Conservation (phyloP, 192 early-diverging fungal species). For the Helicostylum pulchrum region DNA sequence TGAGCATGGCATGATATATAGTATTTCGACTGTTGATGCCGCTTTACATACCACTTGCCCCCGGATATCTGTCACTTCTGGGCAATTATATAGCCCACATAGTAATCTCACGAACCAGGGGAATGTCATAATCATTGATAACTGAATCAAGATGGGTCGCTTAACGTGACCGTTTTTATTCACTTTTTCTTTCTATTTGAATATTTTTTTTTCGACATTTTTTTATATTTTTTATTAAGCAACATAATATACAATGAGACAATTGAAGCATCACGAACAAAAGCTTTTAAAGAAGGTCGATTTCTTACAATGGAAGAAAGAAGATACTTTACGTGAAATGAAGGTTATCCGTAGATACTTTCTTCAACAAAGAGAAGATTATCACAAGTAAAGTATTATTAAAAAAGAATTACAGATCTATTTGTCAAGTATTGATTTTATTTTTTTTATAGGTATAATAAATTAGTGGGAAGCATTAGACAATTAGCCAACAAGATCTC, state of each 20-base stretch:
- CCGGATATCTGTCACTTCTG: too few relatives aligned
- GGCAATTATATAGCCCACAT: too few relatives aligned
- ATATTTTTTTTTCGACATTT: not conserved
- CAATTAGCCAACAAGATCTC: conserved; percentile 82
- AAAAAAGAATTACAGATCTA: not conserved
- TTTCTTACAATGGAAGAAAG: conserved; percentile 90
- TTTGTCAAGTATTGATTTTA: not conserved
- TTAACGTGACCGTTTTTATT: too few relatives aligned
- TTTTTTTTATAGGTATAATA: conserved; percentile 64
- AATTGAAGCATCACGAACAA: conserved; percentile 92
- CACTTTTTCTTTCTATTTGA: too few relatives aligned
- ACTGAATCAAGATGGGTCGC: too few relatives aligned
- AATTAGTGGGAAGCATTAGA: conserved; percentile 74
- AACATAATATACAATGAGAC: conserved; percentile 43
- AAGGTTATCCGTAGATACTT: conserved; percentile 88
- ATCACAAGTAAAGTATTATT: conserved; percentile 58
- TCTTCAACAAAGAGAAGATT: conserved; percentile 85
- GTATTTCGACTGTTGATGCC: too few relatives aligned
- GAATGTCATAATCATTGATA: too few relatives aligned
- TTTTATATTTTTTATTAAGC: not conserved
- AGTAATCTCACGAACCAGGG: too few relatives aligned
- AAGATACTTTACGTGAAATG: conserved; percentile 79
- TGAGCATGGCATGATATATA: too few relatives aligned
- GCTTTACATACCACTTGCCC: too few relatives aligned
- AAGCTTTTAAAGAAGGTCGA: conserved; percentile 96